These are phyloP conservation scores for Xerocomus cyaneibrunnescens DNA, from an alignment of 1,284 basidiomycete genomes.

Conservation along the genomic window DNA sequence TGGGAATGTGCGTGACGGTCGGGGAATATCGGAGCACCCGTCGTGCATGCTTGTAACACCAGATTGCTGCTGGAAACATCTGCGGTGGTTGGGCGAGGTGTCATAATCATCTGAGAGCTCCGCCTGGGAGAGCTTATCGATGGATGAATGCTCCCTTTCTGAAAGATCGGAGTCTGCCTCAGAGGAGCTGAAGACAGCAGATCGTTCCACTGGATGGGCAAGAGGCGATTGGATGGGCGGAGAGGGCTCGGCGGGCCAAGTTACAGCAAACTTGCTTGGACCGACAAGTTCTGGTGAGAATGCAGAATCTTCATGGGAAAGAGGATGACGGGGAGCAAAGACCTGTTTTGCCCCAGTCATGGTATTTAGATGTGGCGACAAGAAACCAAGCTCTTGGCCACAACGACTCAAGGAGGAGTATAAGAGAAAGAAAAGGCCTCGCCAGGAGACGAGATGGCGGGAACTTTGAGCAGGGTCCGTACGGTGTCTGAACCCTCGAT, in stretches of 20 bases:
- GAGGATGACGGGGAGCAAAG: constrained; percentile 29
- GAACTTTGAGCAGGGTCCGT: constrained; percentile 14
- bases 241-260: constrained; percentile 47
- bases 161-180: constrained; percentile 51
- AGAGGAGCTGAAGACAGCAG: constrained; percentile 43
- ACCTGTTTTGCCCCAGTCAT: constrained; percentile 35
- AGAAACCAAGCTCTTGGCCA: constrained; percentile 21
- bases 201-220: constrained; percentile 36
- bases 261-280: constrained; percentile 50
- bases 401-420: constrained; percentile 11
- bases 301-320: constrained; percentile 33
- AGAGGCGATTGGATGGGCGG: constrained; percentile 36
- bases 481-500: constrained; percentile 32
- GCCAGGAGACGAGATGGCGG: constrained; percentile 30
- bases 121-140: constrained; percentile 33
- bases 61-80: constrained; percentile 27
- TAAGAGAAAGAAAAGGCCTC: constrained; percentile 23
- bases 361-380: constrained; percentile 9
- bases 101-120: constrained; percentile 38
- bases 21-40: constrained; percentile 40
- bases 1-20: constrained; percentile 67
- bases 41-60: constrained; percentile 22
- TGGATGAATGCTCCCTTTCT: constrained; percentile 40
- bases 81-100: constrained; percentile 25
- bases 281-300: constrained; percentile 42